A percentile compares a stretch with the other conserved stretches of the same genome.
phyloP scores from a whole-genome alignment of 768 basidiomycete genomes.

The Pisolithus orientalis region DNA sequence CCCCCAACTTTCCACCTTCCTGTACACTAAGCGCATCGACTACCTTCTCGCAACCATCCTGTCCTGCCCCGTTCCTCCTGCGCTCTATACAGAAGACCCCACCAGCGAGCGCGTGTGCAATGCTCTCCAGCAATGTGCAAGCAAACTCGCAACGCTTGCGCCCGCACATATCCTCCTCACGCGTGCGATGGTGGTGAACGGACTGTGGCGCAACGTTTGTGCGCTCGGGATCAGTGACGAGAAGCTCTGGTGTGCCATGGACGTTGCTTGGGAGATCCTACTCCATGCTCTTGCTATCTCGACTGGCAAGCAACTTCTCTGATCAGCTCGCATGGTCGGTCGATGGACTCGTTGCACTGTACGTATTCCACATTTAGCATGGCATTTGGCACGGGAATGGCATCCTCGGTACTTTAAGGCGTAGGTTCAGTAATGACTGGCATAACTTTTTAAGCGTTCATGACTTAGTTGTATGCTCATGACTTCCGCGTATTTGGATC shows the following conservation, averaged over 20 bases:
- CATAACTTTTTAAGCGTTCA: not conserved
- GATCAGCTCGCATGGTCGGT: constrained; percentile 3
- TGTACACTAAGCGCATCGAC: constrained; percentile 61
- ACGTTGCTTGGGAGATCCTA: constrained; percentile 45
- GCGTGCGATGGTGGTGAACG: constrained; percentile 33
- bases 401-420: constrained; percentile 1
- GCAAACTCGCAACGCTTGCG: constrained; percentile 10
- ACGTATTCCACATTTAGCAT: not conserved
- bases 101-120: constrained; percentile 7
- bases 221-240: constrained; percentile 45
- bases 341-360: not conserved
- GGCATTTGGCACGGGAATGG: constrained; percentile 7
- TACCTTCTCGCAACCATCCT: constrained; percentile 58
- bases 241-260: constrained; percentile 40
- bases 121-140: constrained; percentile 12
- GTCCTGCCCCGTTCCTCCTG: constrained; percentile 33
- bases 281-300: constrained; percentile 33
- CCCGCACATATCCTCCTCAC: constrained; percentile 26
- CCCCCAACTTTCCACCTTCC: constrained; percentile 53
- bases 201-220: constrained; percentile 47
- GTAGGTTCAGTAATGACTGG: no score
- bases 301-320: constrained; percentile 16
- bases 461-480: constrained; percentile 21
- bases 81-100: constrained; percentile 21
- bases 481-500: not conserved